These are phyloP conservation scores for Brachypodium distachyon DNA, from an alignment of 202 grass and related monocot genomes.

Conservation along the genomic window DNA sequence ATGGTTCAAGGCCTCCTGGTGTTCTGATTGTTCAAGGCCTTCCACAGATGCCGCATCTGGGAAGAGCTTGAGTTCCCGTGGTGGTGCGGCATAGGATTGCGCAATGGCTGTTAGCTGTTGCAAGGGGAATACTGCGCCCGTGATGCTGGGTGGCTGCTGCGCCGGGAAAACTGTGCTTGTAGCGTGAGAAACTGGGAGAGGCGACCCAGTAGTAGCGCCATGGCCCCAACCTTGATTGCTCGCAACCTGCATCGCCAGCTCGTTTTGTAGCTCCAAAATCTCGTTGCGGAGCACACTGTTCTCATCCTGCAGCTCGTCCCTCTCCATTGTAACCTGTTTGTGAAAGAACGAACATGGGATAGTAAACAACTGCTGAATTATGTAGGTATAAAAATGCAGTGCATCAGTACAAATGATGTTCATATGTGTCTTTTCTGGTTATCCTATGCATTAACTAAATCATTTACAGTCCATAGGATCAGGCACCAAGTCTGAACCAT, in stretches of 20 bases:
- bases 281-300: conserved; percentile 36
- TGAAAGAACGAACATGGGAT: background rate
- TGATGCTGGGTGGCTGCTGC: conserved; percentile 4
- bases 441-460: background rate
- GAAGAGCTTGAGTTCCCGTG: conserved; percentile 74
- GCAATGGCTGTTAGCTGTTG: conserved; percentile 7
- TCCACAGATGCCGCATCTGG: conserved; percentile 6
- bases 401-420: background rate
- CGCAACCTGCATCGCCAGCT: conserved; percentile 14
- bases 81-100: conserved; percentile 4
- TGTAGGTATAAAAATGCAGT: background rate
- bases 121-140: conserved; percentile 24
- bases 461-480: background rate
- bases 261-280: conserved; percentile 55
- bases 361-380: background rate
- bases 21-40: conserved; percentile 7
- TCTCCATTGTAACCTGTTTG: conserved; percentile 61
- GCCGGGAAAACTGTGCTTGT: background rate
- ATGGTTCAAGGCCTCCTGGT: conserved; percentile 3
- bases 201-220: background rate
- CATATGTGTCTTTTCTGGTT: background rate
- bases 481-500: background rate
- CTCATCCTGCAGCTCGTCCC: conserved; percentile 75
- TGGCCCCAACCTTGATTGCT: conserved; percentile 12
- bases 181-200: background rate